Base-by-base conservation (phyloP, 2,329 filamentous ascomycete species). In the Pseudogymnoascus sp. region DNA sequence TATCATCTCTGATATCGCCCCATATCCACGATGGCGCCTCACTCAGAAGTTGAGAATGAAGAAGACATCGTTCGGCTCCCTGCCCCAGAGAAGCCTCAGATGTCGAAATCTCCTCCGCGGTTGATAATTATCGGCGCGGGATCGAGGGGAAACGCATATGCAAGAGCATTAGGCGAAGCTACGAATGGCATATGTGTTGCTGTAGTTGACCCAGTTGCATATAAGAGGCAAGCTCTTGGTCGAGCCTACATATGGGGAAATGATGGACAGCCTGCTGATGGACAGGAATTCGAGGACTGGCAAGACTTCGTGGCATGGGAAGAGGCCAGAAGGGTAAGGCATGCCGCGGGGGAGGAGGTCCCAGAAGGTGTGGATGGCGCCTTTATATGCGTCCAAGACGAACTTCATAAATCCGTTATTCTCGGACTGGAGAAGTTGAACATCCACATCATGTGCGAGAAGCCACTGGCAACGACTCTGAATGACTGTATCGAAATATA, bases 361-460 rank as follows among this genome's bases (percentile, higher is more conserved):
- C 66, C 74, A 12, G 69, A 74, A 28, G 77, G 76, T 0, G 72
- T 84, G 1, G 80, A 84, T 70, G 81, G 82, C 0, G 81, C 85
- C 12, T 87, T 89, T 67, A 81, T 91, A 52, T 89, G 86, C 73
- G 91, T 95, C 2, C 80, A 93, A 8, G 94, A 99, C 74, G 90
- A 96, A 75, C 87, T 90, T 77, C 94, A 99, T 74, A 86, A 86
- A 59, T 87, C 92, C 62, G 91, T 93, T 58, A 83, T 96, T 22
- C 81, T 87, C 45, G 89, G 85, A 1, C 80, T 96, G 60, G 87
- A 89, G 1, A 83, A 83, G 11, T 76, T 87, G 78, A 83, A 79
- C 2, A 77, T 97, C 58, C 92, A 97, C 73, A 85, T 97, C 66
- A 90, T 97, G 80, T 95, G 92, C 73, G 94, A 99, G 79, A 99